Evolutionary conservation across 139 green algal species (phyloP).

Genomic region (Nannochloris sp.): DNA sequence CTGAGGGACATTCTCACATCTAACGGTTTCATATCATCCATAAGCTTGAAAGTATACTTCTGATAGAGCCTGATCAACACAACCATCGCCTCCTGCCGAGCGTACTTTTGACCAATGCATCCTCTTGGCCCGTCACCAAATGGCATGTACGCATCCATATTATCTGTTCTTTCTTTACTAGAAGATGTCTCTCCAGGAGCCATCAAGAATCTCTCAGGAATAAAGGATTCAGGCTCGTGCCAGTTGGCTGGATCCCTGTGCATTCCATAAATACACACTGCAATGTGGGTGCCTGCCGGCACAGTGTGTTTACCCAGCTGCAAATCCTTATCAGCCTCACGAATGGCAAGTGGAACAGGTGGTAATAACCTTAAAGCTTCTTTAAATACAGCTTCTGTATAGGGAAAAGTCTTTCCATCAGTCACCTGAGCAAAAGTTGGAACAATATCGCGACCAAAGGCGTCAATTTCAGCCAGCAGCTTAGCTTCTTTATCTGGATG

Average conservation of each 20-base stretch:
- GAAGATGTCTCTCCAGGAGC: not conserved
- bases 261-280: conserved; percentile 22
- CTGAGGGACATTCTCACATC: too few species aligned
- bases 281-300: conserved; percentile 12
- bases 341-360: not conserved
- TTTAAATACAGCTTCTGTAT: conserved; percentile 17
- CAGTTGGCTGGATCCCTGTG: conserved; percentile 14
- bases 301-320: conserved; percentile 5
- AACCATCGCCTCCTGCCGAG: conserved; percentile 9
- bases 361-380: conserved; percentile 12
- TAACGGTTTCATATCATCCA: too few species aligned
- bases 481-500: conserved; percentile 13
- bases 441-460: conserved; percentile 8
- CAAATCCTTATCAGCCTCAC: not conserved
- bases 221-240: conserved; percentile 15
- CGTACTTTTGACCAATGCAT: conserved; percentile 32
- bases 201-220: conserved; percentile 23
- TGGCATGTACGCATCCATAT: conserved; percentile 24
- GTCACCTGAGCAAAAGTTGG: not conserved
- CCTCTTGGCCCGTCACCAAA: conserved; percentile 27
- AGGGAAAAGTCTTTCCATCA: conserved; percentile 17
- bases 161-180: too few species aligned
- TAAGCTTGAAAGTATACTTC: not conserved
- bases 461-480: conserved; percentile 27
- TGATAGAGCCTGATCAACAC: conserved; percentile 9